These are phyloP conservation scores for Daldinia grandis DNA, from an alignment of 495 filamentous ascomycete genomes.

Conservation along the genomic window DNA sequence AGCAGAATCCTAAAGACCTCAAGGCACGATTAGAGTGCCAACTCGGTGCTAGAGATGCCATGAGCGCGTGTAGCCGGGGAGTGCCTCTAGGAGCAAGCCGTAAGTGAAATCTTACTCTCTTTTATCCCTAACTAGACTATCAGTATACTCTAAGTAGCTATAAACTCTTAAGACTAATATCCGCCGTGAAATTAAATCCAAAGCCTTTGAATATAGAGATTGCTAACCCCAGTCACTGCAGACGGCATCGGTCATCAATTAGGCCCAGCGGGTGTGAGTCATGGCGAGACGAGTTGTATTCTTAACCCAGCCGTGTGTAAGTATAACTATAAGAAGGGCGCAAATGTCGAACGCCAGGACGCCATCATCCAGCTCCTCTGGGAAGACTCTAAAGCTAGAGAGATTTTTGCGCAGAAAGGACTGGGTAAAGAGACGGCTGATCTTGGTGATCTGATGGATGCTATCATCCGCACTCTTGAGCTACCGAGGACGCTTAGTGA, in stretches of 20 bases:
- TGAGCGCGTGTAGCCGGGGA: slow-evolving; percentile 59
- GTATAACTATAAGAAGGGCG: slow-evolving; percentile 59
- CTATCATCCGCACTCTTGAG: slow-evolving; percentile 62
- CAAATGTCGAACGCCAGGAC: slow-evolving; percentile 59
- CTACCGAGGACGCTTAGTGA: slow-evolving; percentile 65
- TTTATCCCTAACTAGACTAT: background rate
- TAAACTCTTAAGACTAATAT: no score
- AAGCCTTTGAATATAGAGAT: background rate
- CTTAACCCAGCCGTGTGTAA: slow-evolving; percentile 68
- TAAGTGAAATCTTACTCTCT: slow-evolving; percentile 17
- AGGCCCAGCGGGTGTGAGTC: slow-evolving; percentile 67
- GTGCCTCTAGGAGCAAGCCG: slow-evolving; percentile 65
- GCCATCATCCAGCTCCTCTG: slow-evolving; percentile 56
- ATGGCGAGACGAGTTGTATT: slow-evolving; percentile 71
- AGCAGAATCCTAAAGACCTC: slow-evolving; percentile 51
- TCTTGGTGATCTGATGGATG: slow-evolving; percentile 64
- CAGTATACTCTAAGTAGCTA: no score
- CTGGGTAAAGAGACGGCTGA: slow-evolving; percentile 52
- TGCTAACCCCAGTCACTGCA: slow-evolving; percentile 13
- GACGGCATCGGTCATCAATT: slow-evolving; percentile 71
- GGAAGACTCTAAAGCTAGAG: slow-evolving; percentile 49
- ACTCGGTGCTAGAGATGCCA: slow-evolving; percentile 64
- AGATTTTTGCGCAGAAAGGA: slow-evolving; percentile 51
- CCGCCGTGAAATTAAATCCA: background rate
- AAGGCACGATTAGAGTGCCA: slow-evolving; percentile 61